phyloP scores from a whole-genome alignment of 805 yeast species.

The Clavispora vitiphila region DNA sequence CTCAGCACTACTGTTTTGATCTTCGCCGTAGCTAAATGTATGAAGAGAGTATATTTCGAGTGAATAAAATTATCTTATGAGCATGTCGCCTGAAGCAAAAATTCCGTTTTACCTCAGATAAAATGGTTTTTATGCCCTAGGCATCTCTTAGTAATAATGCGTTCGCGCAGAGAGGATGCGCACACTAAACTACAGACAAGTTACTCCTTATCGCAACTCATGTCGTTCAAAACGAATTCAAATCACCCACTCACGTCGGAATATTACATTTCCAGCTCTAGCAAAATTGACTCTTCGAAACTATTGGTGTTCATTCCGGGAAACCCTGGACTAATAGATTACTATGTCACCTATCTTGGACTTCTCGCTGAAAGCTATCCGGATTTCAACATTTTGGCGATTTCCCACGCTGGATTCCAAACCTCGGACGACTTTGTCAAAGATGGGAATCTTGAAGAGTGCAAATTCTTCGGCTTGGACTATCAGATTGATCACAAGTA shows the following conservation, averaged over 20 bases:
- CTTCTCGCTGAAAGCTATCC: constrained; percentile 39
- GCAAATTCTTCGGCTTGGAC: constrained; percentile 36
- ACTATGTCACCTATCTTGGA: constrained; percentile 51
- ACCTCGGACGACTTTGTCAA: constrained; percentile 25
- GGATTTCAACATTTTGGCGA: constrained; percentile 47
- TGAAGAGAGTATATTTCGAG: too few species aligned
- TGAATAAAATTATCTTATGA: too few species aligned
- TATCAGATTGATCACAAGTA: constrained; percentile 59
- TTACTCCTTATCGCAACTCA: not conserved
- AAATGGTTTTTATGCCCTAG: too few species aligned
- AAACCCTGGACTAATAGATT: constrained; percentile 69
- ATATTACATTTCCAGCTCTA: constrained; percentile 11
- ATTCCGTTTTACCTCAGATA: too few species aligned
- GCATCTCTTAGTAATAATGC: too few species aligned
- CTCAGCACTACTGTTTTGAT: constrained; percentile 14
- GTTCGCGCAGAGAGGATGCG: too few species aligned
- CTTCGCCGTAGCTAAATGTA: not conserved
- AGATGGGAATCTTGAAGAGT: constrained; percentile 7
- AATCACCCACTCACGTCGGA: constrained; percentile 25
- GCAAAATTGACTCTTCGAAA: constrained; percentile 2
- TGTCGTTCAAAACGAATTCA: constrained; percentile 8
- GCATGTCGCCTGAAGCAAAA: too few species aligned
- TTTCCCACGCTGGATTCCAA: constrained; percentile 61
- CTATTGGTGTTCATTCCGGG: constrained; percentile 66
- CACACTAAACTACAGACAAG: not conserved